These are phyloP conservation scores for Teratosphaeria nubilosa DNA, from an alignment of 2,329 filamentous ascomycete genomes.

Conservation along the genomic window DNA sequence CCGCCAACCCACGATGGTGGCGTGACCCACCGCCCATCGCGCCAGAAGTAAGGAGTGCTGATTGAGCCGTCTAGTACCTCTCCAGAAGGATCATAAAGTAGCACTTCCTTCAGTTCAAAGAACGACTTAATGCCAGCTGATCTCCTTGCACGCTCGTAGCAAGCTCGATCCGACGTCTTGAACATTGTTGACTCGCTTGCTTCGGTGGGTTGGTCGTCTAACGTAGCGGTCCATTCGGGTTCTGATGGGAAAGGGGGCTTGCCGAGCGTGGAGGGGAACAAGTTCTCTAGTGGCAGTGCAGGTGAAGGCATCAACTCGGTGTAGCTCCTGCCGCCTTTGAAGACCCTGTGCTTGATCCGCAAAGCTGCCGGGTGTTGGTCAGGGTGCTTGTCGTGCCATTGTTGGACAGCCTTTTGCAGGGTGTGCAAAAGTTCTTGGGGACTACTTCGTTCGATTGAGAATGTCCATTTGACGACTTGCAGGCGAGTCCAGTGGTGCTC, in stretches of 20 bases:
- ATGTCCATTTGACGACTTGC: conserved; percentile 37
- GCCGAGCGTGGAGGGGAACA: conserved; percentile 50
- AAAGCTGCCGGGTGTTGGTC: conserved; percentile 21
- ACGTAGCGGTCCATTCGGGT: conserved; percentile 30
- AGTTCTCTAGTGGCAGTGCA: conserved; percentile 37
- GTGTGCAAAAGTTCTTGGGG: conserved; percentile 51
- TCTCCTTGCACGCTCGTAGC: conserved; percentile 61
- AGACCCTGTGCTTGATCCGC: conserved; percentile 44
- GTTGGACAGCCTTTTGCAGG: conserved; percentile 24
- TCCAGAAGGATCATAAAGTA: conserved; percentile 56
- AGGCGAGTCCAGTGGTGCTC: conserved; percentile 35
- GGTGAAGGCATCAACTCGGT: conserved; percentile 31
- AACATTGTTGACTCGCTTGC: conserved; percentile 63
- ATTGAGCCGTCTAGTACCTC: conserved; percentile 74
- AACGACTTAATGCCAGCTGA: conserved; percentile 45
- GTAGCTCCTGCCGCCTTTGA: conserved; percentile 36
- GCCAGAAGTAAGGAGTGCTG: conserved; percentile 73
- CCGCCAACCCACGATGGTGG: conserved; percentile 62
- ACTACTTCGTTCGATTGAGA: conserved; percentile 30
- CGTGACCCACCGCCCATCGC: conserved; percentile 65
- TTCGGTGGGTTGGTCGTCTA: conserved; percentile 44
- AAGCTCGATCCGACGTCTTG: conserved; percentile 68
- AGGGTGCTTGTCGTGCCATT: conserved; percentile 24
- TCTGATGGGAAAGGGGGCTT: conserved; percentile 16
- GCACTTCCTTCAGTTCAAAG: conserved; percentile 51